Conservation (phyloP, 2,329 filamentous ascomycete genomes). For the Claviceps quebecensis region DNA sequence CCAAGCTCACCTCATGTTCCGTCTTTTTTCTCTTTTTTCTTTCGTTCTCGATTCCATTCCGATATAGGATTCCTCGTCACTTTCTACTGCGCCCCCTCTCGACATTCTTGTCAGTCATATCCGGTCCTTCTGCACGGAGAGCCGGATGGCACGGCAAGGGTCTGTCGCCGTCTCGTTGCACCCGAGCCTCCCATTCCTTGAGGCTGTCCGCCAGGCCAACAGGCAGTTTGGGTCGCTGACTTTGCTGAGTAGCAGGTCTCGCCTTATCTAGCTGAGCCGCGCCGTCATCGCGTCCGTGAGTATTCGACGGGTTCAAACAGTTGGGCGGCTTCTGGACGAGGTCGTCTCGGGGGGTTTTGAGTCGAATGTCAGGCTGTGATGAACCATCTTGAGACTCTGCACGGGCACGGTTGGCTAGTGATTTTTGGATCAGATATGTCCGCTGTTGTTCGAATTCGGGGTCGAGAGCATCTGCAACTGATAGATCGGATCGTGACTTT, state of each 20-base stretch:
- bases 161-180: slow-evolving; percentile 15
- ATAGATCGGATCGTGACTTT: neutral
- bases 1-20: neutral
- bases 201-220: slow-evolving; percentile 18
- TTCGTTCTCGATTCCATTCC: neutral
- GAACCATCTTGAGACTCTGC: neutral
- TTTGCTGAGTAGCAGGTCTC: neutral
- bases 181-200: slow-evolving; percentile 26
- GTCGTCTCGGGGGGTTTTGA: neutral
- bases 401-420: slow-evolving; percentile 19
- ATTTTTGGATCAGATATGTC: slow-evolving; percentile 29
- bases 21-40: neutral
- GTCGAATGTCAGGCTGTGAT: too few species aligned
- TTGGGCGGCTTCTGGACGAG: neutral
- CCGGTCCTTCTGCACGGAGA: slow-evolving; percentile 3
- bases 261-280: neutral
- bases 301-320: neutral
- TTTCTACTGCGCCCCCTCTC: neutral
- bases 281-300: neutral
- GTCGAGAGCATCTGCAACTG: neutral
- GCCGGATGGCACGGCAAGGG: slow-evolving; percentile 18
- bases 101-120: neutral
- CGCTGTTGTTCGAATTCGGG: slow-evolving; percentile 25
- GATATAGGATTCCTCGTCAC: neutral
- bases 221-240: slow-evolving; percentile 4